Evolutionary conservation across 257 asterid species (phyloP), one percentile per base, ranked within the genome.

Genomic region (Capsicum rhomboideum): DNA sequence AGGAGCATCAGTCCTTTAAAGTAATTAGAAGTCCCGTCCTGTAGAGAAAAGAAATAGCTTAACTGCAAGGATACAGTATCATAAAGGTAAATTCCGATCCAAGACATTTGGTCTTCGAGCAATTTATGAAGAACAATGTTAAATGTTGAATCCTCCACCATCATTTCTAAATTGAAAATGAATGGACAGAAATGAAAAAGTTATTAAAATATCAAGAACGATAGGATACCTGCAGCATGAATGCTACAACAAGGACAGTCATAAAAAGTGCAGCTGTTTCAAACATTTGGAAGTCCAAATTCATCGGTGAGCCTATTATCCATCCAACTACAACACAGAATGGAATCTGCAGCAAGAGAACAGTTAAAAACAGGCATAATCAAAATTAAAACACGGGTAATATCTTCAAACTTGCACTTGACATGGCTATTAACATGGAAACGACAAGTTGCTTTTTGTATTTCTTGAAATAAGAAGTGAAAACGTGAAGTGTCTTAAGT

Each of bases 1-100:
- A 95, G 95, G 64, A 92, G 95, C 98, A 95, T 95, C 83, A 95
- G 86, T 20, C 98, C 98, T 91, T 95, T 92, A 86, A 95, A 95
- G 87, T 95, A 95, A 83, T 92, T 93, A 23, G 98, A 92, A 40
- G 95, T 93, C 66, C 98, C 98, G 84, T 95, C 98, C 98, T 95
- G 92, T 88, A 82, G 68, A 18, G 59, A 82, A 82, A 77, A 80
- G 8, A 21, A 0, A 42, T 74, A 0, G 40, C 44, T 74, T 46
- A 21, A 13, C n/a, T 21, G 40, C 40, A 46, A 21, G 80, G 21
- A 21, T n/a, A 21, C 14, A 13, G 21, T 13, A 21, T 46, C 13
- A 20, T 6, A 72, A 23, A 63, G 29, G 68, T 59, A 59, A 59
- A 59, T 59, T 59, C 68, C 6, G 10, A 59, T 10, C 68, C 28